A percentile compares a stretch with the other conserved stretches of the same genome.
Conservation (phyloP, 441 rosid genomes). For the Viola pubescens region DNA sequence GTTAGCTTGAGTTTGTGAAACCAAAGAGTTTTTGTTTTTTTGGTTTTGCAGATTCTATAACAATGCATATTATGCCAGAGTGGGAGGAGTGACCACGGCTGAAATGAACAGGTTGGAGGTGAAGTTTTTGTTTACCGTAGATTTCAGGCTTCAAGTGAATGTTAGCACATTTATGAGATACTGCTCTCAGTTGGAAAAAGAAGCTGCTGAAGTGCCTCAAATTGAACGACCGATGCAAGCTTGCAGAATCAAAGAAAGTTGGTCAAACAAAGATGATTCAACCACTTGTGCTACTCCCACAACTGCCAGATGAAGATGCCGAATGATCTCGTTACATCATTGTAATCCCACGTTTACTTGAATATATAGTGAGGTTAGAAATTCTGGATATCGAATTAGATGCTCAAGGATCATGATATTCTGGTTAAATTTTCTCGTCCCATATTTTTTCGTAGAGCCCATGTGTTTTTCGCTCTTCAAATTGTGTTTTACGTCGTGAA, state of each 20-base stretch:
- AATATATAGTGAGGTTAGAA: slow-evolving; percentile 8
- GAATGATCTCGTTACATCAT: slow-evolving; percentile 15
- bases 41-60: slow-evolving; percentile 57
- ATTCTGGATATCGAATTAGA: slow-evolving; percentile 13
- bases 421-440: background rate
- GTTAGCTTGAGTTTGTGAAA: background rate
- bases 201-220: slow-evolving; percentile 32
- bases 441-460: slow-evolving; percentile 1
- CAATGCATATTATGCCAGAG: slow-evolving; percentile 85
- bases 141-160: slow-evolving; percentile 72
- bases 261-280: slow-evolving; percentile 49
- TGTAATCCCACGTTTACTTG: slow-evolving; percentile 7
- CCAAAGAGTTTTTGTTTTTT: too few relatives aligned
- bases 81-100: slow-evolving; percentile 75
- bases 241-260: slow-evolving; percentile 46
- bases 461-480: background rate
- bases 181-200: slow-evolving; percentile 60
- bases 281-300: slow-evolving; percentile 39
- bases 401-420: slow-evolving; percentile 9
- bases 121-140: slow-evolving; percentile 63
- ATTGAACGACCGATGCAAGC: slow-evolving; percentile 46
- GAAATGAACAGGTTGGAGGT: slow-evolving; percentile 81
- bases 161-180: slow-evolving; percentile 46
- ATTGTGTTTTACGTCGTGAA: slow-evolving; percentile 4
- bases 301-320: slow-evolving; percentile 32